Base-by-base conservation (phyloP, 2,329 filamentous ascomycete genomes). In the Penicillium sp. region DNA sequence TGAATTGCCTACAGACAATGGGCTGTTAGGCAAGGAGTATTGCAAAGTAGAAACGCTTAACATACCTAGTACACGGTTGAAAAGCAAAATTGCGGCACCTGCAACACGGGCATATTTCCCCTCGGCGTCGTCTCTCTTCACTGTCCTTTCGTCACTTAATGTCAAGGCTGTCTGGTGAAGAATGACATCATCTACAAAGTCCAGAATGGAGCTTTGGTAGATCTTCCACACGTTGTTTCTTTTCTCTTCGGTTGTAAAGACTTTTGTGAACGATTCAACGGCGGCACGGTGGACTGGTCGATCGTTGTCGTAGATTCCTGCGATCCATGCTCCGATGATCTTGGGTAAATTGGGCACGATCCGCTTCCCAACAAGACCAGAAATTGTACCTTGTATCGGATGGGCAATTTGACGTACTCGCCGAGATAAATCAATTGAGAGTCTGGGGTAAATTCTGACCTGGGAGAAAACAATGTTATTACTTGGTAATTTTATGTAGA, bases 351-450 rank as follows among this genome's bases (percentile, higher is more conserved):
- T 82, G 61, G 85, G 90, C 60, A 91, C 91, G 76, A 96, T 90
- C 60, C 92, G 86, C 79, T 94, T 96, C 48, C 91, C 89, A 52
- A 80, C 79, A 29, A 81, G 78, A 8, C 76, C 75, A 43, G 83
- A 81, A 38, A 88, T 78, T 25, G 80, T 76, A 31, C 86, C 86
- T 68, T 95, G 92, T 25, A 96, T 72, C 11, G 76, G 80, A 71
- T 97, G 93, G 19, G 92, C 85, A 43, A 94, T 83, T 74, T 97
- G 92, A 61, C 94, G 90, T 34, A 97, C 93, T 58, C 90, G 85
- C 48, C 92, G 88, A 46, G 90, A 87, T 71, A 90, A 91, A 73
- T 97, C 93, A 76, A 97, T 95, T 19, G 93, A 94, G 36, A 88
- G 84, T 58, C 92, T 89, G 51, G 94, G 91, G 71, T 96, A 99